Evolutionary conservation across 78 protist genomes (phyloP).

Genomic region (Fonticula alba): DNA sequence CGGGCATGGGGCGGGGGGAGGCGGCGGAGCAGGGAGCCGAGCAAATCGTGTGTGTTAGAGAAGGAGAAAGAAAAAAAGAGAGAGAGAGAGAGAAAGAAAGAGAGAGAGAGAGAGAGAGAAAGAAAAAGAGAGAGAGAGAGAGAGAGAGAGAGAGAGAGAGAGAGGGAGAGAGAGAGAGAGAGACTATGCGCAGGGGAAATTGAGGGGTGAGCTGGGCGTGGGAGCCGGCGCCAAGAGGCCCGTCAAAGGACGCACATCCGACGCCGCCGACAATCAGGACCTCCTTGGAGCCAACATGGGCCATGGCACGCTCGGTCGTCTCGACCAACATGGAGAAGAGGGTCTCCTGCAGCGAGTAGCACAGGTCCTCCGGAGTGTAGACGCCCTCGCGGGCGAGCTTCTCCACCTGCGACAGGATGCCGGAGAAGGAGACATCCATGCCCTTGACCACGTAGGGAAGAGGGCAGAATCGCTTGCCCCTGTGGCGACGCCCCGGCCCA

Average conservation of each 20-base stretch:
- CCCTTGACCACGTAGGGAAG: slow-evolving; percentile 91
- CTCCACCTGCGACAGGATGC: slow-evolving; percentile 60
- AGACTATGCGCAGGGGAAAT: too few relatives aligned
- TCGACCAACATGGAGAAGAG: slow-evolving; percentile 94
- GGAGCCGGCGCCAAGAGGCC: not conserved
- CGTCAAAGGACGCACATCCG: slow-evolving; percentile 51
- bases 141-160: not conserved
- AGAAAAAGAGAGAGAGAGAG: not conserved
- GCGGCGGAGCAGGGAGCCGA: too few relatives aligned
- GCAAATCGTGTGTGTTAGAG: too few relatives aligned
- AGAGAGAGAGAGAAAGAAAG: not conserved
- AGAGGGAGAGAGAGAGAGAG: not conserved
- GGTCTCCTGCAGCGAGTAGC: slow-evolving; percentile 81
- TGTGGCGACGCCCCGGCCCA: not conserved
- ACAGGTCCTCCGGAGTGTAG: slow-evolving; percentile 55
- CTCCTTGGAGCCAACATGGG: slow-evolving; percentile 67
- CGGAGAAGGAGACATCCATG: slow-evolving; percentile 86
- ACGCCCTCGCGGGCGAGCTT: slow-evolving; percentile 7
- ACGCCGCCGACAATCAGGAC: slow-evolving; percentile 98
- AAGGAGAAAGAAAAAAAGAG: slow-evolving; percentile 9
- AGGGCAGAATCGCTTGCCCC: slow-evolving; percentile 41
- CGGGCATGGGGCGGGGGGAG: not conserved
- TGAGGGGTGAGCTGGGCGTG: slow-evolving; percentile 8
- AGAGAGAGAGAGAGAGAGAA: not conserved
- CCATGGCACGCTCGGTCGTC: slow-evolving; percentile 94